These are phyloP conservation scores for Coemansia sp. DNA, from an alignment of 192 early-diverging fungal species.

Conservation along the genomic window DNA sequence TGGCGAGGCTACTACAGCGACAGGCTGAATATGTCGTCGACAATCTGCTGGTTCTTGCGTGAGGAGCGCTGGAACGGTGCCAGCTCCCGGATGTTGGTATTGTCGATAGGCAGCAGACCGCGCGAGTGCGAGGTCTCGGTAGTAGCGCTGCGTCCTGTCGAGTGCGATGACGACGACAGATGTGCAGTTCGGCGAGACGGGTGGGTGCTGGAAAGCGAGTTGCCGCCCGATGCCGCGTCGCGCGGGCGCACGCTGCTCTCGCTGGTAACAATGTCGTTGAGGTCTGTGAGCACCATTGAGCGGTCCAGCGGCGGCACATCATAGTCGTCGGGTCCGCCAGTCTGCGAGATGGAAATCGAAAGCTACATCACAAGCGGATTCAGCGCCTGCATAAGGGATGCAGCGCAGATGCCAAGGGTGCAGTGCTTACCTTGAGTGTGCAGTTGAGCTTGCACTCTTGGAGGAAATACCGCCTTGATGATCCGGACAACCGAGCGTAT, in stretches of 20 bases:
- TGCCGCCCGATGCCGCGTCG: conserved; percentile 38
- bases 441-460: conserved; percentile 77
- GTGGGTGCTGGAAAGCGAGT: conserved; percentile 39
- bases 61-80: conserved; percentile 53
- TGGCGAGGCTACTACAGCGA: conserved; percentile 18
- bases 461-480: conserved; percentile 59
- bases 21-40: conserved; percentile 43
- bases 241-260: conserved; percentile 29
- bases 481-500: conserved; percentile 59
- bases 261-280: conserved; percentile 46
- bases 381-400: neutral
- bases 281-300: conserved; percentile 51
- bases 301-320: conserved; percentile 39
- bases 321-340: conserved; percentile 28
- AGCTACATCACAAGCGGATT: conserved; percentile 26
- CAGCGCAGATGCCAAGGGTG: neutral
- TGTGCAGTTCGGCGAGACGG: conserved; percentile 11
- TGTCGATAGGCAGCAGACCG: conserved; percentile 52
- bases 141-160: conserved; percentile 41
- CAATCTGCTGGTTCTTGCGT: conserved; percentile 50
- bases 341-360: conserved; percentile 33
- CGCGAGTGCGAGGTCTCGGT: conserved; percentile 49
- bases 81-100: conserved; percentile 46
- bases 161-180: conserved; percentile 31
- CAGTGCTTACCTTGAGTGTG: conserved; percentile 63